These are phyloP conservation scores for Eucalyptus sideroxylon DNA, from an alignment of 345 rosid genomes.

Conservation along the genomic window DNA sequence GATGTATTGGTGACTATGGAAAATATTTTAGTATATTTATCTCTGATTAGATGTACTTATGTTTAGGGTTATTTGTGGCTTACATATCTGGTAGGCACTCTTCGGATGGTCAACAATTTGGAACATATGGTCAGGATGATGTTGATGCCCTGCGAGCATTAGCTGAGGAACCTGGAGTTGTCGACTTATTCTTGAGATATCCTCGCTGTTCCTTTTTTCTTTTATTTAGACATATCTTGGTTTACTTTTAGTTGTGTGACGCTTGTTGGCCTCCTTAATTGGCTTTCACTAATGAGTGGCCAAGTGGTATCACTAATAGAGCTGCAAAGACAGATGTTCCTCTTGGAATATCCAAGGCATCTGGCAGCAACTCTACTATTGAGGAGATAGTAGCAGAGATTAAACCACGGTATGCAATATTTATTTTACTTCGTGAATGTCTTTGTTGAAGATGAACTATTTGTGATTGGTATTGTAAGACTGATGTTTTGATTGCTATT, in stretches of 20 bases:
- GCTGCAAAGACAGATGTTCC: constrained; percentile 48
- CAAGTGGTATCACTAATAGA: constrained; percentile 53
- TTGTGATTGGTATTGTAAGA: too few species aligned
- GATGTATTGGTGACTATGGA: neutral
- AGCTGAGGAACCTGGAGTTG: constrained; percentile 75
- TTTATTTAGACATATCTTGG: neutral
- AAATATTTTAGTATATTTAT: neutral
- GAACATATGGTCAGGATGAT: constrained; percentile 73
- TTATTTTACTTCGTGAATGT: too few species aligned
- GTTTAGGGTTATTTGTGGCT: constrained; percentile 61
- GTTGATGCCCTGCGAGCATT: constrained; percentile 83
- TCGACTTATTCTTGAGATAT: constrained; percentile 83
- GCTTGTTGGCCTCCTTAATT: constrained; percentile 32
- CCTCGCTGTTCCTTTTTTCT: constrained; percentile 12
- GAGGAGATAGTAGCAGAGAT: constrained; percentile 72
- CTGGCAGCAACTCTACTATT: constrained; percentile 36
- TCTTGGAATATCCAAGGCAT: constrained; percentile 31
- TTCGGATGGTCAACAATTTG: constrained; percentile 48
- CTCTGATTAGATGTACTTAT: constrained; percentile 6
- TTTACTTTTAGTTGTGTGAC: neutral
- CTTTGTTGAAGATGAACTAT: too few species aligned
- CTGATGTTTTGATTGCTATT: too few species aligned
- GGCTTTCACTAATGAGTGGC: constrained; percentile 82
- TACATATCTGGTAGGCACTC: constrained; percentile 79
- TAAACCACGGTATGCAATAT: neutral